Evolutionary conservation across 2,329 filamentous ascomycete genomes (phyloP).

Genomic region (Ilyonectria sp.): DNA sequence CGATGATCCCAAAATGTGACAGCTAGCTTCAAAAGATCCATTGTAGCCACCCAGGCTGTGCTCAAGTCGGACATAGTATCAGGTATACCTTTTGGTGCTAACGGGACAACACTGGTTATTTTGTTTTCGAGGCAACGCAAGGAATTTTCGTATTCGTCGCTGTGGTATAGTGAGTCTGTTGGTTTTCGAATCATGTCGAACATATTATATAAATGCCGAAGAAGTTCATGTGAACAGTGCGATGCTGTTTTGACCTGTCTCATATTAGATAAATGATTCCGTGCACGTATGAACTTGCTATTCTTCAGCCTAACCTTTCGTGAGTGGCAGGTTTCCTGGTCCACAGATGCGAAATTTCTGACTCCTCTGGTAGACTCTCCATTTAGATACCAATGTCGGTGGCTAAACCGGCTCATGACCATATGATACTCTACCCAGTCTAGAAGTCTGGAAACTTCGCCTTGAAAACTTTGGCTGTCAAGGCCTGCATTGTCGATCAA

Average conservation of each 20-base stretch:
- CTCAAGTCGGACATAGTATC: slow-evolving; percentile 10
- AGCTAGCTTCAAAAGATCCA: slow-evolving; percentile 15
- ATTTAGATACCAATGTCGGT: slow-evolving; percentile 15
- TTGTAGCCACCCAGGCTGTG: slow-evolving; percentile 13
- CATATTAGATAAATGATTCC: slow-evolving; percentile 12
- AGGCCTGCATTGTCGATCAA: slow-evolving; percentile 13
- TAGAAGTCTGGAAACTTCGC: slow-evolving; percentile 13
- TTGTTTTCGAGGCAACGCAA: slow-evolving; percentile 14
- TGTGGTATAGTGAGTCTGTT: slow-evolving; percentile 13
- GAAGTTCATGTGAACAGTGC: slow-evolving; percentile 14
- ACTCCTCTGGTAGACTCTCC: slow-evolving; percentile 11
- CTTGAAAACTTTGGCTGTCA: slow-evolving; percentile 14
- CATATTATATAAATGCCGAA: slow-evolving; percentile 15
- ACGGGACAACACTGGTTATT: slow-evolving; percentile 13
- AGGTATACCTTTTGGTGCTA: slow-evolving; percentile 13
- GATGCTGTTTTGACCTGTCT: slow-evolving; percentile 14
- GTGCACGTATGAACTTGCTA: slow-evolving; percentile 12
- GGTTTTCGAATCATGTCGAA: slow-evolving; percentile 14
- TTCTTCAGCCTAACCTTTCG: slow-evolving; percentile 11
- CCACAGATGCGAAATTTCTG: slow-evolving; percentile 11
- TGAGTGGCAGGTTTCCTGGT: slow-evolving; percentile 10
- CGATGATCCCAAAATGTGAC: no score
- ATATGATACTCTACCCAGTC: no score
- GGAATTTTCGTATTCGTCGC: slow-evolving; percentile 14
- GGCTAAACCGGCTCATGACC: slow-evolving; percentile 13